Evolutionary conservation across 306 rosid species (phyloP).

Genomic region (Canavalia ensiformis): DNA sequence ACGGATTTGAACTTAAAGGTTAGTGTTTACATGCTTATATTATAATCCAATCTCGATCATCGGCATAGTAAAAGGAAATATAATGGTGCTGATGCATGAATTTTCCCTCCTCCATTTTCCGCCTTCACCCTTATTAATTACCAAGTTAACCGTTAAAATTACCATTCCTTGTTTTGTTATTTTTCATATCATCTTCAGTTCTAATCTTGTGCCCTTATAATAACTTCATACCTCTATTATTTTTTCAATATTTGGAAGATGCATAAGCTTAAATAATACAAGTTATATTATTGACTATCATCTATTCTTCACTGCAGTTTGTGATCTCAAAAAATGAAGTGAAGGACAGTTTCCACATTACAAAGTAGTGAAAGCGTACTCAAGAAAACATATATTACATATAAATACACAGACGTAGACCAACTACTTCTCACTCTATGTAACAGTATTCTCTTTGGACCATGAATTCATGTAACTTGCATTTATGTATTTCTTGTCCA

Average conservation of each 20-base stretch:
- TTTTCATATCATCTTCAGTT: background rate
- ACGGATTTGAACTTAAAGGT: slow-evolving; percentile 72
- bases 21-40: slow-evolving; percentile 32
- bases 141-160: background rate
- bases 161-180: slow-evolving; percentile 9
- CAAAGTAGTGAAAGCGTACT: slow-evolving; percentile 54
- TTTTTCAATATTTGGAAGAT: background rate
- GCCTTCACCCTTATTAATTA: background rate
- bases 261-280: background rate
- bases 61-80: too few relatives aligned
- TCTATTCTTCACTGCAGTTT: slow-evolving; percentile 57
- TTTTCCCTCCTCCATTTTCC: background rate
- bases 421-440: background rate
- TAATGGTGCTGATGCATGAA: too few relatives aligned
- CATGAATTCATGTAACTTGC: too few relatives aligned
- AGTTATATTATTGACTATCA: background rate
- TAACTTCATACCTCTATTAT: background rate
- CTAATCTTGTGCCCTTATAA: background rate
- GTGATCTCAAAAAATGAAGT: slow-evolving; percentile 62
- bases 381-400: background rate
- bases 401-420: background rate
- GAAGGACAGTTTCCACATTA: slow-evolving; percentile 71
- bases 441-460: background rate
- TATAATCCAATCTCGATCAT: background rate
- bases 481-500: too few relatives aligned